These are phyloP conservation scores for Pinus tabuliformis DNA, from an alignment of 75 land plant genomes.

Conservation along the genomic window DNA sequence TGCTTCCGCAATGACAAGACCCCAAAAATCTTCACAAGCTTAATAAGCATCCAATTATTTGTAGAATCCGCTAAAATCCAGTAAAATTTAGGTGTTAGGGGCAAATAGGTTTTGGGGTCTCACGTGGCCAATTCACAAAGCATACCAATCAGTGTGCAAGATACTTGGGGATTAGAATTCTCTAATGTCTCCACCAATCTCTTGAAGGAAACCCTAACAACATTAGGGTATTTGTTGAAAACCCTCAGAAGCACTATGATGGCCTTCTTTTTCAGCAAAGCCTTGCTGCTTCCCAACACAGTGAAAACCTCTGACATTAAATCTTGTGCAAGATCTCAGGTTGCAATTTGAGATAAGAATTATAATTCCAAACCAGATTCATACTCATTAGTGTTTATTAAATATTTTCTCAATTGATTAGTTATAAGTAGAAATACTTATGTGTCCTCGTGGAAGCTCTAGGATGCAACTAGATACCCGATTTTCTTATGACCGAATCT, in stretches of 20 bases:
- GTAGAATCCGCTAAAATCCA: constrained; percentile 59
- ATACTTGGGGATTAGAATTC: constrained; percentile 41
- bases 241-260: constrained; percentile 48
- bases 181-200: constrained; percentile 83
- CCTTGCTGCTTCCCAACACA: constrained; percentile 40
- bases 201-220: constrained; percentile 71
- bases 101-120: constrained; percentile 76
- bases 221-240: constrained; percentile 65
- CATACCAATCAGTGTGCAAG: constrained; percentile 71
- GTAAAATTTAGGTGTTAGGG: constrained; percentile 87
- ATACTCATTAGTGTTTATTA: constrained; percentile 37
- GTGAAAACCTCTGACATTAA: constrained; percentile 65
- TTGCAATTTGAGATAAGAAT: constrained; percentile 48
- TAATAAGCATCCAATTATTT: constrained; percentile 92
- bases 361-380: constrained; percentile 64
- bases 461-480: constrained; percentile 78
- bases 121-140: constrained; percentile 71
- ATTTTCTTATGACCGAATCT: constrained; percentile 55
- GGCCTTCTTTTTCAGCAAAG: constrained; percentile 52
- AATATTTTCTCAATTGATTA: constrained; percentile 86
- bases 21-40: constrained; percentile 89
- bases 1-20: constrained; percentile 70
- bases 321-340: constrained; percentile 67
- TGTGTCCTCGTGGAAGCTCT: constrained; percentile 61
- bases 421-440: constrained; percentile 74